Base-by-base conservation (phyloP, 257 asterid genomes). In the Thymus quinquecostatus region DNA sequence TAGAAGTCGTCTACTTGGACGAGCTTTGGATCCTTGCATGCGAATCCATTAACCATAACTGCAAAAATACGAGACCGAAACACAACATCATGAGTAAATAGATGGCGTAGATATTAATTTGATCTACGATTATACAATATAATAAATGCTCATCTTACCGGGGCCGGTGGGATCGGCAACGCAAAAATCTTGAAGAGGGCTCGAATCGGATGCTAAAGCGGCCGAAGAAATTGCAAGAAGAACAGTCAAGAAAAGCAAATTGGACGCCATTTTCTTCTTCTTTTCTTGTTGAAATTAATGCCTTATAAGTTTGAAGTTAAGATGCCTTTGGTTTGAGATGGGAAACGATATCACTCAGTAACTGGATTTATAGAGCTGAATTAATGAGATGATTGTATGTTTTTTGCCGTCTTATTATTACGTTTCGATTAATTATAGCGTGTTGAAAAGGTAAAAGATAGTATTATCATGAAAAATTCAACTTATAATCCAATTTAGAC, bases 121-220 rank as follows among this genome's bases (percentile, higher is more conserved):
- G 13, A 0, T 55, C 54, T 48, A 48, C 3, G 3, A 10, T 48
- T 10, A 10, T 10, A 11, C 13, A 48, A 11, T 11, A 50, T 36
- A 13, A 8, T 21, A 21, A 21, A 21, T 21, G 21, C 21, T 21
- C 21, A 0, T 21, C 21, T 21, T 78, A 82, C 89, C 82, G 14
- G 78, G 76, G 76, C 72, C 72, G 0, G 58, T 6, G 2, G 71
- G 57, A 34, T 78, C 77, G 5, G 89, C 85, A 28, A 80, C 87
- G 49, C 89, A 85, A 33, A 82, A 80, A 73, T 85, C 89, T 44
- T 85, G 89, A 48, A 85, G 80, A n/a, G 89, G 87, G 64, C 85
- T 80, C 0, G 77, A 60, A 50, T 82, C 85, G 27, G 85, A 82
- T 44, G 89, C 82, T 8, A 51, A 28, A 14, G 82, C 62, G 33